These are phyloP conservation scores for Ophiostoma himal-ulmi DNA, from an alignment of 2,329 filamentous ascomycete genomes.

Conservation along the genomic window DNA sequence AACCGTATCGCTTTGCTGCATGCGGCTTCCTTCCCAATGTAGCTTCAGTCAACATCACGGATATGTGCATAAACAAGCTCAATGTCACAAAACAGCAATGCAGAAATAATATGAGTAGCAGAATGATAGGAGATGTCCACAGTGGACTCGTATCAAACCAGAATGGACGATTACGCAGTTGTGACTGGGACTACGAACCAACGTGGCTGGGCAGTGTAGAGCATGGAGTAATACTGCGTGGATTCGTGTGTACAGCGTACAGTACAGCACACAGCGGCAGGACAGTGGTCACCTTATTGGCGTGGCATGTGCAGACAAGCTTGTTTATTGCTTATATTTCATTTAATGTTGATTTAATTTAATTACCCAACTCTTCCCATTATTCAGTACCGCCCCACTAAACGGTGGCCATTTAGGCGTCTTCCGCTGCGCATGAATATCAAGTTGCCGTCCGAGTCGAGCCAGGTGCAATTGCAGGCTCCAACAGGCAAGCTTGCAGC, in stretches of 20 bases:
- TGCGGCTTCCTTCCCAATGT: no score
- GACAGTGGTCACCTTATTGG: background rate
- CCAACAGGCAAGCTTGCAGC: background rate
- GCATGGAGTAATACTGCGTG: background rate
- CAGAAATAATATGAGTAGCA: background rate
- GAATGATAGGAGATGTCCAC: background rate
- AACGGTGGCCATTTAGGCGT: slow-evolving; percentile 11
- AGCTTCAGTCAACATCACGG: no score
- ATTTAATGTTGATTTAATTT: background rate
- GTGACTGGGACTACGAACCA: slow-evolving; percentile 1
- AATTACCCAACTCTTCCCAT: no score
- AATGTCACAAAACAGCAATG: background rate
- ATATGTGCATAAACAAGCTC: no score
- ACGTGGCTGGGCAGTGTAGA: background rate
- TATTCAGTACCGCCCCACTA: background rate
- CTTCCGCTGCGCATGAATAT: slow-evolving; percentile 4
- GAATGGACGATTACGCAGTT: slow-evolving; percentile 4
- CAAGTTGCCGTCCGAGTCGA: background rate
- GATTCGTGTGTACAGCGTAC: background rate
- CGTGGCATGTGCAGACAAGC: background rate
- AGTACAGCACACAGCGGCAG: background rate
- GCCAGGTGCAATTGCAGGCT: no score
- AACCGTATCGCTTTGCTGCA: no score
- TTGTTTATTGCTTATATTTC: no score
- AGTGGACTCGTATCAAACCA: background rate